A percentile compares a stretch with the other conserved stretches of the same genome.
Evolutionary conservation across 2,329 filamentous ascomycete species (phyloP).

Genomic region (Apiospora malaysiana): DNA sequence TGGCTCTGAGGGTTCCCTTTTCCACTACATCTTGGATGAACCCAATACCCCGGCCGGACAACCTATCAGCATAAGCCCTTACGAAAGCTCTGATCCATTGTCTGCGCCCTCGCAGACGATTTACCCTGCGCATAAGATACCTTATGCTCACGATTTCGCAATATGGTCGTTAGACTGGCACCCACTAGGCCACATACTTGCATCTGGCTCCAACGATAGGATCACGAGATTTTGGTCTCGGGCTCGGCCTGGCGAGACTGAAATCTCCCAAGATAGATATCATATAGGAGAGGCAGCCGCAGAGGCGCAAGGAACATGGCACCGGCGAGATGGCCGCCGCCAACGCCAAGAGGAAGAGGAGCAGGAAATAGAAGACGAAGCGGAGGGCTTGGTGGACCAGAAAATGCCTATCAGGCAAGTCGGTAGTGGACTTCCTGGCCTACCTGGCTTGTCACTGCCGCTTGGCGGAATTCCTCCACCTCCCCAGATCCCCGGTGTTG

Average conservation of each 20-base stretch:
- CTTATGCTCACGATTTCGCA: constrained; percentile 89
- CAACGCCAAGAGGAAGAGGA: constrained; percentile 92
- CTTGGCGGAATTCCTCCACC: constrained; percentile 42
- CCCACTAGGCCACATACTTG: constrained; percentile 91
- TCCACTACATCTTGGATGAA: constrained; percentile 95
- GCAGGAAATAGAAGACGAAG: constrained; percentile 90
- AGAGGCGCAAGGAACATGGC: constrained; percentile 94
- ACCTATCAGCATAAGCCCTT: constrained; percentile 76
- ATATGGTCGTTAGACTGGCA: constrained; percentile 99
- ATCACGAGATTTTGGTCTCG: constrained; percentile 98
- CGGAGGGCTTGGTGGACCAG: constrained; percentile 91
- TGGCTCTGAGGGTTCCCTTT: constrained; percentile 85
- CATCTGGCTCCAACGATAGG: constrained; percentile 94
- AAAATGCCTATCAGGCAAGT: constrained; percentile 72
- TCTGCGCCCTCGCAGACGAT: constrained; percentile 89
- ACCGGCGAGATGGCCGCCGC: constrained; percentile 76
- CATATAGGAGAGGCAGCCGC: constrained; percentile 94
- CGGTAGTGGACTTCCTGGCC: constrained; percentile 63
- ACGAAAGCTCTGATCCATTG: constrained; percentile 80
- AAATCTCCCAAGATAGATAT: constrained; percentile 86
- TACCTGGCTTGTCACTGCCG: constrained; percentile 51
- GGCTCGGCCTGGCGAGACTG: constrained; percentile 84
- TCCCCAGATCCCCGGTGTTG: constrained; percentile 40
- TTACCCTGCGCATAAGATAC: constrained; percentile 84
- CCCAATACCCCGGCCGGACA: constrained; percentile 82